These are phyloP conservation scores for Diaporthe destruens DNA, from an alignment of 2,329 filamentous ascomycete genomes.

Conservation along the genomic window DNA sequence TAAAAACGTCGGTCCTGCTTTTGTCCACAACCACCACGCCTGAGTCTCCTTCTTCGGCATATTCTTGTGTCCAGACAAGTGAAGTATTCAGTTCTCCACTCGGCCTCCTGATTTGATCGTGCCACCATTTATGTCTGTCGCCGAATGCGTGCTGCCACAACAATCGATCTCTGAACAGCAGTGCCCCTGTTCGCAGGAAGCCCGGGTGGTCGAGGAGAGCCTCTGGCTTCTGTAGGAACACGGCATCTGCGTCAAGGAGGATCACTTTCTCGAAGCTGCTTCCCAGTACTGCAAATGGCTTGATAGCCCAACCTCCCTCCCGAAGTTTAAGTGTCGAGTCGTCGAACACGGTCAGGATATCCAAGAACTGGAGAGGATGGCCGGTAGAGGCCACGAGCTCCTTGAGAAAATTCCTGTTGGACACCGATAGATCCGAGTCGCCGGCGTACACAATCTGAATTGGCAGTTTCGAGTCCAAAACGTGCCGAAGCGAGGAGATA, in stretches of 20 bases:
- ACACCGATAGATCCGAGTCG: conserved; percentile 47
- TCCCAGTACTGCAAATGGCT: conserved; percentile 55
- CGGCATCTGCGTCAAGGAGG: conserved; percentile 55
- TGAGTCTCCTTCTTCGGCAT: conserved; percentile 58
- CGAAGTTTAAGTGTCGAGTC: conserved; percentile 49
- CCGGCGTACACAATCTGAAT: conserved; percentile 55
- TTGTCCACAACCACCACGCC: conserved; percentile 59
- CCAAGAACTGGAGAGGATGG: conserved; percentile 49
- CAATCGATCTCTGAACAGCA: conserved; percentile 57
- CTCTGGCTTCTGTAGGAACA: conserved; percentile 54
- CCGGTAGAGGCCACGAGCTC: conserved; percentile 14
- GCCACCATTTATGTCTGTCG: conserved; percentile 55
- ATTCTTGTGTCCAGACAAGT: conserved; percentile 55
- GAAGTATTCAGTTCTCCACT: conserved; percentile 51
- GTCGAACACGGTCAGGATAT: conserved; percentile 51
- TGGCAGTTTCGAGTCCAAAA: conserved; percentile 49
- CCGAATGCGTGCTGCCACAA: conserved; percentile 52
- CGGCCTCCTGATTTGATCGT: conserved; percentile 52
- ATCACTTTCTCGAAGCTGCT: conserved; percentile 54
- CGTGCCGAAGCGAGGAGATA: conserved; percentile 49
- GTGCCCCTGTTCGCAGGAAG: conserved; percentile 50
- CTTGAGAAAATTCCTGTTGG: conserved; percentile 46
- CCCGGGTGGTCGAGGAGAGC: conserved; percentile 49
- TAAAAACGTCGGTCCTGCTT: conserved; percentile 51
- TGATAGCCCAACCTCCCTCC: conserved; percentile 55